phyloP scores from a whole-genome alignment of 228 moss, liverwort and hornwort genomes.

The Sphagnum magellanicum region DNA sequence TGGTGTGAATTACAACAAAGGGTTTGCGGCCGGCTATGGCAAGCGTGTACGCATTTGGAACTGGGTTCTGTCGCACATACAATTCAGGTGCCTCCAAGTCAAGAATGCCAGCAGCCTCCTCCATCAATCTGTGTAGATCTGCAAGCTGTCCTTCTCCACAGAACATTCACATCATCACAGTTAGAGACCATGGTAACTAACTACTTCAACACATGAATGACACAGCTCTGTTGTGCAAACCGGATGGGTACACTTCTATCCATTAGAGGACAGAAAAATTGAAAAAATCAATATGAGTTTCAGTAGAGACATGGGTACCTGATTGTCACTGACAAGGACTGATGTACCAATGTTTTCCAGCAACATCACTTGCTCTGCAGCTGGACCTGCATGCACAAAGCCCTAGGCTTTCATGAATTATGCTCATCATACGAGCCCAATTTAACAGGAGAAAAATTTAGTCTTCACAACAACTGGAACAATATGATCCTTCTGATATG shows the following conservation, averaged over 20 bases:
- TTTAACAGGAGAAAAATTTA: too few species aligned
- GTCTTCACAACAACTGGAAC: too few species aligned
- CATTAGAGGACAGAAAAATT: too few species aligned
- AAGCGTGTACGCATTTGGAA: constrained; percentile 50
- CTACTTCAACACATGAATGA: too few species aligned
- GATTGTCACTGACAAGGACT: constrained; percentile 40
- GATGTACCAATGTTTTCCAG: constrained; percentile 53
- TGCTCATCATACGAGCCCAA: too few species aligned
- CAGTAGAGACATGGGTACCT: constrained; percentile 10
- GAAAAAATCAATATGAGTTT: background rate
- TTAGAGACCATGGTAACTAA: too few species aligned
- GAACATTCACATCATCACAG: too few species aligned
- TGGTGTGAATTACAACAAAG: constrained; percentile 50
- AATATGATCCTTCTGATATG: too few species aligned
- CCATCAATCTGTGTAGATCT: constrained; percentile 40
- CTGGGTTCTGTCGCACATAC: constrained; percentile 46
- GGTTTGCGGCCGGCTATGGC: constrained; percentile 54
- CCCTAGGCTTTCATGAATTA: background rate
- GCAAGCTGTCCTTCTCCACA: constrained; percentile 16
- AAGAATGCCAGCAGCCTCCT: constrained; percentile 37
- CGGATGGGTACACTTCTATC: too few species aligned
- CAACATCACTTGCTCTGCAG: constrained; percentile 48
- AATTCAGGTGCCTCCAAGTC: constrained; percentile 43
- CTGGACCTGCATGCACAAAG: constrained; percentile 19
- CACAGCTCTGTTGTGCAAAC: too few species aligned